A percentile compares a stretch with the other conserved stretches of the same genome.
Conservation (phyloP, 2,329 filamentous ascomycete genomes). For the Didymella glomerata region DNA sequence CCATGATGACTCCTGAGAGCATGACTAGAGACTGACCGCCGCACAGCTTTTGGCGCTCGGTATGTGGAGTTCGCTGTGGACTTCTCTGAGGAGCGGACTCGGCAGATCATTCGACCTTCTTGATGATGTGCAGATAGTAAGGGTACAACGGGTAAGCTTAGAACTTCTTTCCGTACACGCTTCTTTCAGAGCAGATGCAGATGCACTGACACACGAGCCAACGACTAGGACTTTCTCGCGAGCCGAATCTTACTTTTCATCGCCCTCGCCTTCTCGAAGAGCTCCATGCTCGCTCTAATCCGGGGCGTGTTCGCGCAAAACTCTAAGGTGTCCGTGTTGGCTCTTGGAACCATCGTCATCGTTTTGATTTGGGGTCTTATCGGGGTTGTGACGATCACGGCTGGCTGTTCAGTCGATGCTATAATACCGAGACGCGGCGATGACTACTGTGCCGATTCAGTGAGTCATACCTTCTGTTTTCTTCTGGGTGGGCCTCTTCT, state of each 20-base stretch:
- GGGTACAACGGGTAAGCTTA: neutral
- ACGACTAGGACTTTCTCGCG: neutral
- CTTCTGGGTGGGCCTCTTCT: too few species aligned
- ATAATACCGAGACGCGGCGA: neutral
- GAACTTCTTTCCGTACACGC: neutral
- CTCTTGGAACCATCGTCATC: neutral
- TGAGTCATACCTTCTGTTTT: neutral
- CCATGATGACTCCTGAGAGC: neutral
- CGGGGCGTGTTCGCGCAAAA: neutral
- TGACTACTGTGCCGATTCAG: neutral
- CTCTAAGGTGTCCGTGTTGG: neutral
- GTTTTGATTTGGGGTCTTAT: neutral
- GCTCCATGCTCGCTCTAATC: neutral
- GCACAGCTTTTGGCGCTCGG: neutral
- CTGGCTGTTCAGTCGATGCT: neutral
- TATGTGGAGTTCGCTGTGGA: neutral
- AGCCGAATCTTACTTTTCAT: neutral
- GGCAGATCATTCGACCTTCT: neutral
- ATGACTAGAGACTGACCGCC: neutral
- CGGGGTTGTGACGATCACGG: neutral
- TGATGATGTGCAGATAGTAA: neutral
- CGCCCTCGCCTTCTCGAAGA: neutral
- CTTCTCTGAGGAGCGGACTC: neutral
- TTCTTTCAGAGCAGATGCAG: neutral
- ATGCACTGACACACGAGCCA: neutral